Evolutionary conservation across 139 green algal species (phyloP).

Genomic region (Chlamydomonas sphaeroides): DNA sequence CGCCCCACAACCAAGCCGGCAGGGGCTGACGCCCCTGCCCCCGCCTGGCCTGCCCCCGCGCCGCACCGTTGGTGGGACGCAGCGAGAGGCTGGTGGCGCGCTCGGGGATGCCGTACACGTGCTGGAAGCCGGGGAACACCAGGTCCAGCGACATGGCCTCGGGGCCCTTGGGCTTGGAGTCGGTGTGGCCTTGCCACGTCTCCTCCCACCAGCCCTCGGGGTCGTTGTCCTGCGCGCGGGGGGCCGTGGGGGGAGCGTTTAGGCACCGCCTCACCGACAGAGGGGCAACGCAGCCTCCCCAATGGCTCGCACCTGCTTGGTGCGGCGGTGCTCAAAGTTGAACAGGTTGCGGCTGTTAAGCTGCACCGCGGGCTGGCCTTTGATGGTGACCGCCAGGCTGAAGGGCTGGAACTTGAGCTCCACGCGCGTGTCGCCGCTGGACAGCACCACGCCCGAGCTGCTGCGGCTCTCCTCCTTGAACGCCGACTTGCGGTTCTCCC

Average conservation of each 20-base stretch:
- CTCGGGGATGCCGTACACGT: slow-evolving; percentile 97
- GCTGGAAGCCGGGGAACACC: slow-evolving; percentile 73
- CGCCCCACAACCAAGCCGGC: no score
- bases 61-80: slow-evolving; percentile 66
- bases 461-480: slow-evolving; percentile 4
- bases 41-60: no score
- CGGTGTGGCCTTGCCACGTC: slow-evolving; percentile 87
- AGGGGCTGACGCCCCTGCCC: no score
- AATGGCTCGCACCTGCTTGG: slow-evolving; percentile 68
- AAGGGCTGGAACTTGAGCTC: slow-evolving; percentile 74
- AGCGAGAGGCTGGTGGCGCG: slow-evolving; percentile 81
- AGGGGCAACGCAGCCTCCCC: no score
- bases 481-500: slow-evolving; percentile 6
- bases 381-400: slow-evolving; percentile 54
- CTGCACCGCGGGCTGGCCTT: slow-evolving; percentile 53
- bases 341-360: slow-evolving; percentile 89
- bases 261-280: no score
- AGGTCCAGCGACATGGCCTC: slow-evolving; percentile 94
- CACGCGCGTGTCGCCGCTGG: slow-evolving; percentile 33
- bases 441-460: not conserved
- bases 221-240: slow-evolving; percentile 67
- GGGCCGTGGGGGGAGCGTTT: no score
- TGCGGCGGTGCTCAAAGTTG: slow-evolving; percentile 85
- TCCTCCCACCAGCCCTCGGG: slow-evolving; percentile 90
- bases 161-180: slow-evolving; percentile 90